Evolutionary conservation across 164 flowering plant genomes (phyloP).

Genomic region (Piper longum): DNA sequence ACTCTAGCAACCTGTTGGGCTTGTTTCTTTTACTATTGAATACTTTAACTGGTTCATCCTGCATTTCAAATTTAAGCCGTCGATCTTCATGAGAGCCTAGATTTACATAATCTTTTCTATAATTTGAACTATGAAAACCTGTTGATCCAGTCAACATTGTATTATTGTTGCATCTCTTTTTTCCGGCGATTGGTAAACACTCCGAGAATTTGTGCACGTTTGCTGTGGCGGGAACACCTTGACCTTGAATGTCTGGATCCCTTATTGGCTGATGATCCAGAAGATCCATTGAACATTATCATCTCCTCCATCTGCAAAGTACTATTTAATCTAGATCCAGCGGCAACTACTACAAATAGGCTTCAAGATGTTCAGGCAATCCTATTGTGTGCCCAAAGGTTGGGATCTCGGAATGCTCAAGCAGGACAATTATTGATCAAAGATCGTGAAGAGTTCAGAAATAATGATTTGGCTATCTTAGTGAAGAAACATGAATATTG

Average conservation of each 20-base stretch:
- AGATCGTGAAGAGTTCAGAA: slow-evolving; percentile 92
- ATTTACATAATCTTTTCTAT: neutral
- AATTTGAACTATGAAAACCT: too few relatives aligned
- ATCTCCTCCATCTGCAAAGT: slow-evolving; percentile 76
- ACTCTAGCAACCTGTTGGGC: too few relatives aligned
- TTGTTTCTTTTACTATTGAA: too few relatives aligned
- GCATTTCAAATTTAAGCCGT: neutral
- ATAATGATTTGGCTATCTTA: slow-evolving; percentile 58
- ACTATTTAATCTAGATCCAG: slow-evolving; percentile 62
- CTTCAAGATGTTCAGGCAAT: slow-evolving; percentile 95
- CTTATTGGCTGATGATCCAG: slow-evolving; percentile 96
- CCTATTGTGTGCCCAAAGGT: slow-evolving; percentile 72
- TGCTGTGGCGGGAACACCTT: slow-evolving; percentile 88
- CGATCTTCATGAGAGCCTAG: neutral
- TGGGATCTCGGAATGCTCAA: slow-evolving; percentile 82
- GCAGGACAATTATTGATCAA: slow-evolving; percentile 77
- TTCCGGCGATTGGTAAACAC: slow-evolving; percentile 59
- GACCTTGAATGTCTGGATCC: slow-evolving; percentile 95
- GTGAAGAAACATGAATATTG: slow-evolving; percentile 92
- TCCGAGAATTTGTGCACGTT: slow-evolving; percentile 79
- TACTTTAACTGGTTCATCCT: too few relatives aligned
- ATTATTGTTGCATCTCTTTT: neutral
- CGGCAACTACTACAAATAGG: slow-evolving; percentile 70
- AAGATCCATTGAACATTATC: slow-evolving; percentile 81
- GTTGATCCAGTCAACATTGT: neutral